phyloP scores from a whole-genome alignment of 1,284 basidiomycete genomes.

The Cronartium ribicola region DNA sequence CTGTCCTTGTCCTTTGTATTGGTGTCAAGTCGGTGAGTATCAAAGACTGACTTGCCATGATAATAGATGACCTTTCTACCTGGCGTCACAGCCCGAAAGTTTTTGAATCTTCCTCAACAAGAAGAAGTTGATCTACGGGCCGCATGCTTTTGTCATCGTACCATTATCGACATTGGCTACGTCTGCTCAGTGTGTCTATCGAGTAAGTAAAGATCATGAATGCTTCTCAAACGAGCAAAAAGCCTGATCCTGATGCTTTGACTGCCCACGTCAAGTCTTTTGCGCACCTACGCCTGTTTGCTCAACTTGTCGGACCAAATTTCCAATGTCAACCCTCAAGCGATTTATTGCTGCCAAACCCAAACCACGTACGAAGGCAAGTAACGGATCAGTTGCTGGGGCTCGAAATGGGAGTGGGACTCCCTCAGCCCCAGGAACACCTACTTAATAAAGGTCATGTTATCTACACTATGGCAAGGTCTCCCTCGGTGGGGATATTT shows the following conservation, averaged over 20 bases:
- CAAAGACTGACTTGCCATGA: background rate
- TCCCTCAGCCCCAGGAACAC: too few relatives aligned
- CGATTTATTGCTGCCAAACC: slow-evolving; percentile 19
- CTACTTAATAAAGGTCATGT: too few relatives aligned
- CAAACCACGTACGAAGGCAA: slow-evolving; percentile 15
- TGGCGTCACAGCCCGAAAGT: slow-evolving; percentile 68
- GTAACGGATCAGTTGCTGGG: slow-evolving; percentile 2
- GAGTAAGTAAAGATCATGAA: slow-evolving; percentile 59
- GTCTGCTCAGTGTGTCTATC: slow-evolving; percentile 95
- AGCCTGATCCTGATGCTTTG: background rate
- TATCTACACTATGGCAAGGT: too few relatives aligned
- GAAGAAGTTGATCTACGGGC: slow-evolving; percentile 95
- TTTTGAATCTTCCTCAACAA: slow-evolving; percentile 79
- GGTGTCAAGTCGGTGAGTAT: background rate
- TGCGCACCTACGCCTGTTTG: slow-evolving; percentile 36
- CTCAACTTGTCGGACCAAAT: slow-evolving; percentile 39
- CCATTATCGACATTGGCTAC: slow-evolving; percentile 92
- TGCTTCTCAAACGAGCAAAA: background rate
- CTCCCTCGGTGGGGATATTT: too few relatives aligned
- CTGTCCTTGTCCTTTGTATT: background rate
- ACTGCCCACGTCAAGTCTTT: slow-evolving; percentile 15
- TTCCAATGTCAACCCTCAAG: slow-evolving; percentile 33
- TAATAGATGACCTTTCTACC: slow-evolving; percentile 86
- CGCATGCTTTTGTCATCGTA: slow-evolving; percentile 97
- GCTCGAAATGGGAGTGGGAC: background rate